Conservation (phyloP, 31 red algal genomes). For the Endocladia muricata region DNA sequence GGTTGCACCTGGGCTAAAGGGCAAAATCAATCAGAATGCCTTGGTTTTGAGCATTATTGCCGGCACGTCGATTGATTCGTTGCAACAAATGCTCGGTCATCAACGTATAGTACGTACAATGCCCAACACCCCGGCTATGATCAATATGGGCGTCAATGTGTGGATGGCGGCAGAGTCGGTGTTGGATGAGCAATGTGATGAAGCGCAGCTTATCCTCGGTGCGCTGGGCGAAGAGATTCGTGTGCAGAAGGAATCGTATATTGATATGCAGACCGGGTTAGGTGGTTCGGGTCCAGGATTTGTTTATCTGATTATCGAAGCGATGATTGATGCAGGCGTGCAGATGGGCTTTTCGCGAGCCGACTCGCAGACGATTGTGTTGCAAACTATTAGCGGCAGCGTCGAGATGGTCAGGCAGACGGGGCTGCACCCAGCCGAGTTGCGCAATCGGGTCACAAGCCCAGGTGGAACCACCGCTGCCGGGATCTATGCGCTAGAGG, state of each 20-base stretch:
- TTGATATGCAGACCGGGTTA: neutral
- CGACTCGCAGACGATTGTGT: neutral
- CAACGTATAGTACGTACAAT: neutral
- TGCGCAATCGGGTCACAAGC: neutral
- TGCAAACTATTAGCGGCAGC: neutral
- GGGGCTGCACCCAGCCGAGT: neutral
- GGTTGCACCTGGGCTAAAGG: too few species aligned
- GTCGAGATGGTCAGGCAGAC: neutral
- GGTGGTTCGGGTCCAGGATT: neutral
- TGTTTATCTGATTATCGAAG: neutral
- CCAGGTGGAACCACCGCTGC: neutral
- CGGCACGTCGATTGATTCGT: too few species aligned
- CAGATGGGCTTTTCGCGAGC: neutral
- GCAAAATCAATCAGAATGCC: too few species aligned
- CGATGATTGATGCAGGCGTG: constrained; percentile 10
- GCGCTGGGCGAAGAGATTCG: neutral
- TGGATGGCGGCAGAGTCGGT: neutral
- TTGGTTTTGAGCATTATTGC: too few species aligned
- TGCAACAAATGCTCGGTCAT: too few species aligned
- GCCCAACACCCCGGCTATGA: neutral
- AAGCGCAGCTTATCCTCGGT: neutral
- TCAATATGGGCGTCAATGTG: neutral
- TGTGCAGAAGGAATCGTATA: neutral
- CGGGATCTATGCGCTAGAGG: neutral
- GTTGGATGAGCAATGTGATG: neutral